Base-by-base conservation (phyloP, 2,329 filamentous ascomycete species). In the Fusarium liriodendri region DNA sequence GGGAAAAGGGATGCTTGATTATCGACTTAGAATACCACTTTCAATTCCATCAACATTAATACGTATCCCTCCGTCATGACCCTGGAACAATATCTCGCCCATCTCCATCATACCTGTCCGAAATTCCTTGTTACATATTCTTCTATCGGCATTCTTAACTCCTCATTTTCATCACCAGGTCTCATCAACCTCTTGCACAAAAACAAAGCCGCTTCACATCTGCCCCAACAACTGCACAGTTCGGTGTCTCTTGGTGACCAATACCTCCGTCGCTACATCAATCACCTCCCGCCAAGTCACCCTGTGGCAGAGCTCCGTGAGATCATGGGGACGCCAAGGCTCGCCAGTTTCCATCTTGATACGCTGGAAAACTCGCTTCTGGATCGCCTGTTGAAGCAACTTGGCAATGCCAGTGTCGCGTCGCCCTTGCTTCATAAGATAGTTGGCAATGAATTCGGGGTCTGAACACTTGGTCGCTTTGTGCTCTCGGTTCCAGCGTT, bases 401-500 rank as follows among this genome's bases (percentile, higher is more conserved):
- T 81, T 76, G 14, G 81, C 82, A 71, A 84, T 76, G 40, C 60
- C 58, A 9, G 80, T 72, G 50, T 84, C 83, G 25, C 83, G 78
- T 62, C 81, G 80, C 2, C 79, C 79, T 64, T 84, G 83, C 63
- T 83, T 81, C 62, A 72, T 78, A 59, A 84, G 78, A 62, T 84
- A 84, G 25, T 74, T 77, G 18, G 70, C 68, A 29, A 76, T 74
- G 59, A 84, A 84, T 11, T 69, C 64, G 18, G 73, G 75, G 35
- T 84, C 82, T n/a, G 69, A 37, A 45, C 79, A 70, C 29, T 45
- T 55, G 3, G 81, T 83, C 7, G 72, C 78, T 62, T 84, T 84
- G 75, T 82, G 81, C 33, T 84, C 82, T 32, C 76, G 77, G 69
- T 84, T 82, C 83, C 83, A 84, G 42, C 82, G 81, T 47, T 81